phyloP scores from a whole-genome alignment of 768 basidiomycete genomes.

The Amanita muscaria region DNA sequence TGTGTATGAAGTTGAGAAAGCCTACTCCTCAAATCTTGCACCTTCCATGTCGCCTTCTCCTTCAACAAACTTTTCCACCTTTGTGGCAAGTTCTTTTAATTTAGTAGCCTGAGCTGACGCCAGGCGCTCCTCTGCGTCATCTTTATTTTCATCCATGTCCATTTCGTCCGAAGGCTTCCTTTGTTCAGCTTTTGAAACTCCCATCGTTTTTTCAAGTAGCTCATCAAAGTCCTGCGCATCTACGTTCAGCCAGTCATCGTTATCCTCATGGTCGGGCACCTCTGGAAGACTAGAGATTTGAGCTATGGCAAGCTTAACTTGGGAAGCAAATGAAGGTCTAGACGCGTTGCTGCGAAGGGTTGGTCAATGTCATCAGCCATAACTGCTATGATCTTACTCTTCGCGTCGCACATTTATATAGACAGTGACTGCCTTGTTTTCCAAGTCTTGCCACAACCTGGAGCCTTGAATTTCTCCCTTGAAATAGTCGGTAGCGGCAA shows the following conservation, averaged over 20 bases:
- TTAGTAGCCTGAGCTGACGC: constrained; percentile 59
- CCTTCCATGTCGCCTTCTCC: constrained; percentile 87
- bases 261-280: constrained; percentile 39
- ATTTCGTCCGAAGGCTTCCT: constrained; percentile 28
- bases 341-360: constrained; percentile 37
- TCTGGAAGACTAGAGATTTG: constrained; percentile 25
- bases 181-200: constrained; percentile 11
- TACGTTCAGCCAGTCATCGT: constrained; percentile 85
- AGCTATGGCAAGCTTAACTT: constrained; percentile 57
- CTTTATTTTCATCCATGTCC: constrained; percentile 36
- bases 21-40: constrained; percentile 86
- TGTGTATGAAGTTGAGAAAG: constrained; percentile 11
- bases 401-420: constrained; percentile 56
- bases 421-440: constrained; percentile 56
- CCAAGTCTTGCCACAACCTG: constrained; percentile 61
- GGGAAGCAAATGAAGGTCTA: constrained; percentile 68
- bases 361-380: background rate
- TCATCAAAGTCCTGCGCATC: constrained; percentile 69
- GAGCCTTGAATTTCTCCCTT: constrained; percentile 72
- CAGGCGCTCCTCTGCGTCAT: constrained; percentile 38
- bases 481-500: constrained; percentile 68
- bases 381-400: constrained; percentile 45
- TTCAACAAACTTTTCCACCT: constrained; percentile 86
- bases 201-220: constrained; percentile 45
- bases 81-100: constrained; percentile 69